These are phyloP conservation scores for Agaricus subrufescens DNA, from an alignment of 768 basidiomycete genomes.

Conservation along the genomic window DNA sequence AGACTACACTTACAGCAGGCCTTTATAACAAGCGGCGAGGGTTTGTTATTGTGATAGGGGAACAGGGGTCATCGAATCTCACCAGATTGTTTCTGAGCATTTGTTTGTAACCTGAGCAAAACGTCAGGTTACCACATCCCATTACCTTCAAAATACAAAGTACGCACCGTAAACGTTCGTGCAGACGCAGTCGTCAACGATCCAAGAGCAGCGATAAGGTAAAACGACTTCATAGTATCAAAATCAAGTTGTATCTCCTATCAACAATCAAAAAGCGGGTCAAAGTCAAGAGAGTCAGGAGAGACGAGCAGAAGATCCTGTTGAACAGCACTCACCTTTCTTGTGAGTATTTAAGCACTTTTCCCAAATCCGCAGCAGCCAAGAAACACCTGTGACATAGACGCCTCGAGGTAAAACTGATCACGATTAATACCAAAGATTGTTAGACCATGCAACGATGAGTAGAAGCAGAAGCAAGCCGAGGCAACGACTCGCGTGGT, in stretches of 20 bases:
- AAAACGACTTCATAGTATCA: conserved; percentile 8
- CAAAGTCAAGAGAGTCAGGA: too few relatives aligned
- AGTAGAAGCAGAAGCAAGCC: too few relatives aligned
- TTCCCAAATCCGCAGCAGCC: too few relatives aligned
- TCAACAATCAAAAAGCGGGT: too few relatives aligned
- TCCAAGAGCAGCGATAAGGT: conserved; percentile 2
- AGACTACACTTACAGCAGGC: conserved; percentile 28
- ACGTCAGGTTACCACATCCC: not conserved
- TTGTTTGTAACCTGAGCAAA: conserved; percentile 43
- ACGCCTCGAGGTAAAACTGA: too few relatives aligned
- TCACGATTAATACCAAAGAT: too few relatives aligned
- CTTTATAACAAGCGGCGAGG: conserved; percentile 14
- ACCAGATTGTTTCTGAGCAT: conserved; percentile 71
- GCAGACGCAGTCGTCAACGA: conserved; percentile 9
- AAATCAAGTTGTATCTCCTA: not conserved
- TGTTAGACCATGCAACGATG: too few relatives aligned
- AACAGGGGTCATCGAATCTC: conserved; percentile 6
- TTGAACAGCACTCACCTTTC: not conserved
- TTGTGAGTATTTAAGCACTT: too few relatives aligned
- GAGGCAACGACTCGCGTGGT: too few relatives aligned
- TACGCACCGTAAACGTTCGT: conserved; percentile 44
- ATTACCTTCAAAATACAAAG: not conserved
- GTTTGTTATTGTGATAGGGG: not conserved
- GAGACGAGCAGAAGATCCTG: not conserved
- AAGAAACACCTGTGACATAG: too few relatives aligned